Evolutionary conservation across 495 filamentous ascomycete genomes (phyloP), one percentile per base, ranked within the genome.

Genomic region (Penicillium daleae): DNA sequence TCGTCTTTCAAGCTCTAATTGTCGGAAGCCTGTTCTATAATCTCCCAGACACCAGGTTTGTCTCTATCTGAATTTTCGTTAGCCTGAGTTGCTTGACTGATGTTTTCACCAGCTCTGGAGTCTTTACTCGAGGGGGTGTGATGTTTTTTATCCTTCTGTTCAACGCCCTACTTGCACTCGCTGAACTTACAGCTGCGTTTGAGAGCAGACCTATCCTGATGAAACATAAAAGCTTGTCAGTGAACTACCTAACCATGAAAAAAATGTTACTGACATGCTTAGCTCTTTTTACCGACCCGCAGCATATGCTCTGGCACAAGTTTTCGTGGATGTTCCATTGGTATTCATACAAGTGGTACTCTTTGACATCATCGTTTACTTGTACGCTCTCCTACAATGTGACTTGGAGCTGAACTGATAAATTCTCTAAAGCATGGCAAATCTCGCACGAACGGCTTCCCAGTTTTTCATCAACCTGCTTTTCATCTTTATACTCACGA

Each of bases 381-480:
- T 92, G 78, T 78, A 58, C 26, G 76, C 53, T 32, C 7, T 17
- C 13, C 13, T 6, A 1, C 21, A 15, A 0, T 2, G 13, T 35
- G 3, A 6, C n/a, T 54, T 52, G 7, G 10, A 7, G 21, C 6
- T 21, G 54, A n/a, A 27, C 71, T 78, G 13, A 78, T 42, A 5
- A 33, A 33, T 22, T 39, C 21, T 9, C 48, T 1, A 8, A 69
- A 84, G 80, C 59, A 82, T 86, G 80, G 61, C 85, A 8, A 83
- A 85, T 27, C 85, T 97, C 13, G 76, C 83, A 29, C 77, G 86
- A 27, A 87, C 87, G 1, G 76, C 91, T 6, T 91, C 89, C 3
- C 90, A 93, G 57, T 97, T 96, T 76, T 96, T 97, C 73, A 96
- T 93, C 62, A 86, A 81, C 44, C 71, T 90, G 4, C 74, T 94